Evolutionary conservation across 2,329 filamentous ascomycete genomes (phyloP), one percentile per base, ranked within the genome.

Genomic region (Metarhizium humberi): DNA sequence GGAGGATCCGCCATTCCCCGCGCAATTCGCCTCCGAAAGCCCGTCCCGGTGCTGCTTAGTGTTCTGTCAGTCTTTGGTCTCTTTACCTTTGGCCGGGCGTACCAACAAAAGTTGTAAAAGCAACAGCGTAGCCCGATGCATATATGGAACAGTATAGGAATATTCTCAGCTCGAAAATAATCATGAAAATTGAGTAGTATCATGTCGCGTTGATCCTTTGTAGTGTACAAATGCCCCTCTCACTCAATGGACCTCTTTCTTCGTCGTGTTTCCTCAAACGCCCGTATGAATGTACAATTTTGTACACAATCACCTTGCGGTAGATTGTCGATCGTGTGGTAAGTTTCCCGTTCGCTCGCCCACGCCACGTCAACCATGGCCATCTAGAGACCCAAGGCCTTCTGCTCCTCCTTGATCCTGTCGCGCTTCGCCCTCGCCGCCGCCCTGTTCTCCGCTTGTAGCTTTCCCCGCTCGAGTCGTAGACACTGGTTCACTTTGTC

Each of bases 1-100:
- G 92, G 80, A 46, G 91, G 90, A 20, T 88, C 88, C 46, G 87
- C 89, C 2, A 86, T 97, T 57, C 94, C 94, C 13, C 81, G 94
- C 53, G 94, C 91, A 4, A 84, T 99, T 66, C 89, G 85, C 70
- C 81, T 85, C 46, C 78, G 80, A 63, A 99, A 97, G 80, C 88
- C 90, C 0, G 81, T 99, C 53, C 92, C 94, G 1, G 78, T 88
- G 55, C 82, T 86, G 11, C 74, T 99, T 66, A 92, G 89, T 66
- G 66, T 91, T 50, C 67, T 97, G 66, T 90, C 92, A 14, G 75
- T 84, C 10, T 90, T 89, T 69, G 92, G 92, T 16, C 67, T 95
- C 62, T 78, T 83, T 65, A 85, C 87, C 29, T 97, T 94, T 74
- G 92, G 90, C 57, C 80, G 79, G 65, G 90, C 87, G 43, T 87